Percentiles rank a stretch among this genome's conserved stretches.
phyloP scores from a whole-genome alignment of 305 asterid genomes.

The Fraxinus platypoda region DNA sequence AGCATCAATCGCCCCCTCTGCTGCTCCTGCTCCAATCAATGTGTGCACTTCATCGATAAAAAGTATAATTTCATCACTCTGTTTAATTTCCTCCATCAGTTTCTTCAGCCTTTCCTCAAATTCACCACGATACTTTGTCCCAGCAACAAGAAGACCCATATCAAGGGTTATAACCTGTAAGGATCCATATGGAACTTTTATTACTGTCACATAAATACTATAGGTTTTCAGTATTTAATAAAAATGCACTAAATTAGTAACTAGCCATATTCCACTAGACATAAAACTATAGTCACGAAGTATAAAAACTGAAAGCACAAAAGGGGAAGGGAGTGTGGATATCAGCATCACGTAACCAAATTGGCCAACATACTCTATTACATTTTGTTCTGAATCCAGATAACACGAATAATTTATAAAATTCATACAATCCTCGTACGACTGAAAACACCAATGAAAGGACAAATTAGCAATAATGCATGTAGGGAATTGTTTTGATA shows the following conservation, averaged over 20 bases:
- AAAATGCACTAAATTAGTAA: background rate
- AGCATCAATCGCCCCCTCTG: slow-evolving; percentile 98
- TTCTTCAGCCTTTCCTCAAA: slow-evolving; percentile 93
- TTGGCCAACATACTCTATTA: background rate
- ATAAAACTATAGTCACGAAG: background rate
- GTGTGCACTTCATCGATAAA: slow-evolving; percentile 98
- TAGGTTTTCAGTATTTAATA: background rate
- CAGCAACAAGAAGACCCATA: slow-evolving; percentile 96
- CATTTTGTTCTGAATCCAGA: background rate
- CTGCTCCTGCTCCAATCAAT: slow-evolving; percentile 98
- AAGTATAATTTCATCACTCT: slow-evolving; percentile 87
- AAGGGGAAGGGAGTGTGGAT: background rate
- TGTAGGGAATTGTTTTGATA: no score
- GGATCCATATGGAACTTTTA: background rate
- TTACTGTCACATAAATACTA: background rate
- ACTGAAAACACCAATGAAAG: background rate
- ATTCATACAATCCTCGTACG: background rate
- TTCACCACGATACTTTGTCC: slow-evolving; percentile 98
- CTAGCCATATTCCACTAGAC: background rate
- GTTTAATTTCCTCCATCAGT: slow-evolving; percentile 96
- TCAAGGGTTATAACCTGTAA: slow-evolving; percentile 91
- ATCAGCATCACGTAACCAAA: background rate
- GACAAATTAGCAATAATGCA: background rate
- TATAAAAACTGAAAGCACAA: background rate
- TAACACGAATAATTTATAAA: background rate